These are phyloP conservation scores for Aphanomyces astaci DNA, from an alignment of 352 stramenopile genomes.

Conservation along the genomic window DNA sequence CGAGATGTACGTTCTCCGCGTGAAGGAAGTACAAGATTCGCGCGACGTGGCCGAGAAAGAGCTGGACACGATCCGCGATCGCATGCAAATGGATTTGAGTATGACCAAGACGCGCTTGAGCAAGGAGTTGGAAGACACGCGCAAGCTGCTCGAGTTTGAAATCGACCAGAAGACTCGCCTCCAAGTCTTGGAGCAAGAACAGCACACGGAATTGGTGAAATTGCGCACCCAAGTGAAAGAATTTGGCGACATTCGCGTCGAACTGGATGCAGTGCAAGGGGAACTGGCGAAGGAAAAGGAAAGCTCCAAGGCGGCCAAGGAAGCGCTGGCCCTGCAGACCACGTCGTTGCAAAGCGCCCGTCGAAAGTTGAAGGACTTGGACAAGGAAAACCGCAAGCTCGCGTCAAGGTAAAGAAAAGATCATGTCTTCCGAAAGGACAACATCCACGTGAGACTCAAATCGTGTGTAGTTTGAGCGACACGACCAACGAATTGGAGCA, in stretches of 20 bases:
- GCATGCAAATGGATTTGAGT: constrained; percentile 73
- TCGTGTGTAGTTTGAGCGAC: constrained; percentile 42
- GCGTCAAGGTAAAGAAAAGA: not conserved
- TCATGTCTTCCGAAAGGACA: not conserved
- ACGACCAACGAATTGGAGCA: constrained; percentile 58
- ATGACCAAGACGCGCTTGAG: constrained; percentile 45
- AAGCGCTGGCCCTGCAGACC: constrained; percentile 58
- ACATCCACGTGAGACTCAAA: constrained; percentile 1
- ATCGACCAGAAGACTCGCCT: constrained; percentile 63
- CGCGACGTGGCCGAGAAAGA: constrained; percentile 66
- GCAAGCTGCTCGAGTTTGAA: constrained; percentile 68
- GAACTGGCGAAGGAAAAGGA: constrained; percentile 52
- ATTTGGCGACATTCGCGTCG: constrained; percentile 46
- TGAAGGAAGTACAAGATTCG: constrained; percentile 75
- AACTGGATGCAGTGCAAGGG: constrained; percentile 41
- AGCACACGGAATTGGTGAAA: constrained; percentile 68
- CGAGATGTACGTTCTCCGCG: constrained; percentile 73
- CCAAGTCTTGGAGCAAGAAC: constrained; percentile 71
- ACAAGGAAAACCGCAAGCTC: constrained; percentile 49
- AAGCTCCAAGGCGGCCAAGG: constrained; percentile 64
- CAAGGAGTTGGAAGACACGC: constrained; percentile 69
- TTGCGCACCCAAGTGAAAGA: constrained; percentile 64
- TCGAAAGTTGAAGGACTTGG: constrained; percentile 60
- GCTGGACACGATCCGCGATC: constrained; percentile 68
- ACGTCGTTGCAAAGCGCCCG: constrained; percentile 55